A percentile compares a stretch with the other conserved stretches of the same genome.
phyloP scores from a whole-genome alignment of 208 protist genomes.

The Acanthamoeba rhysodes region DNA sequence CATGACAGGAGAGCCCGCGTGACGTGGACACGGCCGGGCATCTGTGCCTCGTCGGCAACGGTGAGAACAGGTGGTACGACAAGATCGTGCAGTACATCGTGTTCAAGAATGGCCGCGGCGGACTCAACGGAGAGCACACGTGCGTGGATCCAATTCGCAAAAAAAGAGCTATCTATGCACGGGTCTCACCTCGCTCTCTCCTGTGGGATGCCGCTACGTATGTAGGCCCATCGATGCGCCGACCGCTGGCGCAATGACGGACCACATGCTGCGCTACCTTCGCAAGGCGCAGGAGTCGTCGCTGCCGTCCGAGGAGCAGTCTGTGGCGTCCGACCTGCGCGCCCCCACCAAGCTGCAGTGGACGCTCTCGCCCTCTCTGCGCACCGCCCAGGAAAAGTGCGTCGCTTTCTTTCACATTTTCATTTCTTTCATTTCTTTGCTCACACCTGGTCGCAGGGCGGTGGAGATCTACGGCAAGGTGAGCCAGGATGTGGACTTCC shows the following conservation, averaged over 20 bases:
- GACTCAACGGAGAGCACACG: slow-evolving; percentile 70
- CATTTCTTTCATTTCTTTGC: background rate
- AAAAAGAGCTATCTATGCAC: background rate
- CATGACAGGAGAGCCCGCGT: background rate
- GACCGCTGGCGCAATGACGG: slow-evolving; percentile 17
- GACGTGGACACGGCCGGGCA: slow-evolving; percentile 34
- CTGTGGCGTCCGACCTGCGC: background rate
- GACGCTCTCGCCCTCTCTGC: slow-evolving; percentile 33
- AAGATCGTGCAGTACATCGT: slow-evolving; percentile 73
- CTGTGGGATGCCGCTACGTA: background rate
- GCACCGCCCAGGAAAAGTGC: slow-evolving; percentile 12
- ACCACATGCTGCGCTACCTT: slow-evolving; percentile 28
- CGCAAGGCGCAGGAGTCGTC: background rate
- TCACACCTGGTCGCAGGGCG: background rate
- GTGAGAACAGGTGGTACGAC: slow-evolving; percentile 71
- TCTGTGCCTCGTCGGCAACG: slow-evolving; percentile 45
- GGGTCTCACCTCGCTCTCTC: background rate
- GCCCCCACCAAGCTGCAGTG: slow-evolving; percentile 32
- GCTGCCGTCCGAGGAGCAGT: slow-evolving; percentile 13
- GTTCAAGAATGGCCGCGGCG: slow-evolving; percentile 72
- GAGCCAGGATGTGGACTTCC: slow-evolving; percentile 24
- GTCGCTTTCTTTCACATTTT: background rate
- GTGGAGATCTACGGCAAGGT: slow-evolving; percentile 42
- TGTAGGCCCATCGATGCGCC: slow-evolving; percentile 30
- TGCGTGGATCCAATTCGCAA: background rate